phyloP scores from a whole-genome alignment of 495 filamentous ascomycete genomes.

The Penicillium canescens region DNA sequence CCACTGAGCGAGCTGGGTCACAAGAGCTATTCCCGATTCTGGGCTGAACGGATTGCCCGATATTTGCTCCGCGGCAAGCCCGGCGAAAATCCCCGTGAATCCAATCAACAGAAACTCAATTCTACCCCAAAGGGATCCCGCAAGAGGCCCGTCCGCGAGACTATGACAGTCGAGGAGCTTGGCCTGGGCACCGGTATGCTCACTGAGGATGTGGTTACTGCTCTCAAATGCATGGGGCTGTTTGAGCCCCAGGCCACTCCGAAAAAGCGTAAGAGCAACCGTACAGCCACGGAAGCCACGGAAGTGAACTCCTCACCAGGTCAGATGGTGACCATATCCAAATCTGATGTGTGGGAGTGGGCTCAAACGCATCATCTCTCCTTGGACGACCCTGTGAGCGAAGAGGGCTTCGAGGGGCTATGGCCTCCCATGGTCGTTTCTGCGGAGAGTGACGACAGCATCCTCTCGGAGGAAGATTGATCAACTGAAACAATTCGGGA shows the following conservation, averaged over 20 bases:
- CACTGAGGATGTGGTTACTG: slow-evolving; percentile 77
- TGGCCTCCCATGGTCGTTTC: slow-evolving; percentile 22
- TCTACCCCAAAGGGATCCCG: slow-evolving; percentile 29
- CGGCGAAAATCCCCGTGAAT: slow-evolving; percentile 24
- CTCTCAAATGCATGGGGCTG: slow-evolving; percentile 75
- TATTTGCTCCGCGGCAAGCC: slow-evolving; percentile 49
- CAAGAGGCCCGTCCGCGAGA: slow-evolving; percentile 35
- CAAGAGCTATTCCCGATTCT: slow-evolving; percentile 78
- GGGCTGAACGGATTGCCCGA: slow-evolving; percentile 76
- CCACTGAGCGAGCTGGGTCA: slow-evolving; percentile 82
- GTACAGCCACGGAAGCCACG: slow-evolving; percentile 17
- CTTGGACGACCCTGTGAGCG: slow-evolving; percentile 48
- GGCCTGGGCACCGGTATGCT: slow-evolving; percentile 73
- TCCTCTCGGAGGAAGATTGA: slow-evolving; percentile 13
- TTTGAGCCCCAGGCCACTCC: slow-evolving; percentile 57
- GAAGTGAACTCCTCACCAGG: slow-evolving; percentile 32
- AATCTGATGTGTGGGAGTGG: slow-evolving; percentile 50
- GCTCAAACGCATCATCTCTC: slow-evolving; percentile 37
- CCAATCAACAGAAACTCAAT: slow-evolving; percentile 28
- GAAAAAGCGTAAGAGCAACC: slow-evolving; percentile 37
- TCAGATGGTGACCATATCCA: slow-evolving; percentile 40
- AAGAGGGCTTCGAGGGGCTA: slow-evolving; percentile 46
- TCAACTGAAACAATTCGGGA: not conserved
- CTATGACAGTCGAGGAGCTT: slow-evolving; percentile 56
- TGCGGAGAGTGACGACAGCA: slow-evolving; percentile 4